phyloP scores from a whole-genome alignment of 345 rosid genomes.

The Mallotus nudiflorus region DNA sequence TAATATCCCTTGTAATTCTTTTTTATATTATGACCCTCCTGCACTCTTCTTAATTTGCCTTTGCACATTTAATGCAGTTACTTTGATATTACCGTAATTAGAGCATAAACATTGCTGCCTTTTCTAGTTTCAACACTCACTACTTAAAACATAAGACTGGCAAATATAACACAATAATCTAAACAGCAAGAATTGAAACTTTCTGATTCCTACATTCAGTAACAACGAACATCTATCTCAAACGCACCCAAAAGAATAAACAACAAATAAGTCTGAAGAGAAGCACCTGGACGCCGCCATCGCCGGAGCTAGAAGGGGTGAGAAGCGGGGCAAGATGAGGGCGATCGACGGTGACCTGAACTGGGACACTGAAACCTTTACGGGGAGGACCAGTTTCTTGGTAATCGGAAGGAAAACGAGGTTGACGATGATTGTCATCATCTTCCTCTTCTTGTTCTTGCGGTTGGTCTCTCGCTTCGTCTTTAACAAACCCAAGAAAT shows the following conservation, averaged over 20 bases:
- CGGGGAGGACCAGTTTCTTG: constrained; percentile 74
- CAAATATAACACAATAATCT: not conserved
- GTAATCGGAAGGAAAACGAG: constrained; percentile 32
- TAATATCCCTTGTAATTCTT: not conserved
- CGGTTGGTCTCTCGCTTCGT: constrained; percentile 51
- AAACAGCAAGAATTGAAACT: not conserved
- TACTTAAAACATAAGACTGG: too few relatives aligned
- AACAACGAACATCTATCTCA: not conserved
- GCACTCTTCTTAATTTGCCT: not conserved
- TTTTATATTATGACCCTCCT: not conserved
- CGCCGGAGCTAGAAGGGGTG: constrained; percentile 61
- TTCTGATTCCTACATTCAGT: not conserved
- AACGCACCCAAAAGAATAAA: not conserved
- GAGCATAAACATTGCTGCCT: not conserved
- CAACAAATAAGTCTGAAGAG: constrained; percentile 1
- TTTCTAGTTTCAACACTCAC: not conserved
- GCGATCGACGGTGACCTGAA: constrained; percentile 74
- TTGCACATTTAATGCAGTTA: not conserved
- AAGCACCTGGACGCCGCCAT: constrained; percentile 92
- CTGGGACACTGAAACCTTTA: constrained; percentile 80
- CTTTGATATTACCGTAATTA: not conserved
- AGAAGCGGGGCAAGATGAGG: constrained; percentile 60
- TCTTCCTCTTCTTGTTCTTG: constrained; percentile 30
- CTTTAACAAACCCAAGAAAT: constrained; percentile 65
- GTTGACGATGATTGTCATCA: constrained; percentile 8